These are phyloP conservation scores for Colletotrichum sp. DNA, from an alignment of 2,329 filamentous ascomycete genomes.

Conservation along the genomic window DNA sequence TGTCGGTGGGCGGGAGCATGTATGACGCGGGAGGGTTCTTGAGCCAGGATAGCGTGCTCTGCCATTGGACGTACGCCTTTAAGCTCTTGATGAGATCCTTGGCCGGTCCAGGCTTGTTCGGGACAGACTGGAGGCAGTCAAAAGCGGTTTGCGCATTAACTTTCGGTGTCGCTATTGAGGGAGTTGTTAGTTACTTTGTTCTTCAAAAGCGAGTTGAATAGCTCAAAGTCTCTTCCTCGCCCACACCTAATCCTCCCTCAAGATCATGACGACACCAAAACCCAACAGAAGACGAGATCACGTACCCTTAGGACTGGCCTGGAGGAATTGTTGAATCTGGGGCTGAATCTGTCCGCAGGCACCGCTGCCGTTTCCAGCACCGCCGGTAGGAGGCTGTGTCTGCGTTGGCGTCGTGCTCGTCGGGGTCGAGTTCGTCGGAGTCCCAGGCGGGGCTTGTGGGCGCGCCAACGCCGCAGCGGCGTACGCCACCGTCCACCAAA, in stretches of 20 bases:
- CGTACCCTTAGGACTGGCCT: slow-evolving; percentile 14
- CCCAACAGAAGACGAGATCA: not conserved
- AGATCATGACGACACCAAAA: not conserved
- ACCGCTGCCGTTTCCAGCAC: not conserved
- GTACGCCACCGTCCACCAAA: slow-evolving; percentile 9
- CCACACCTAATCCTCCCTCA: not conserved
- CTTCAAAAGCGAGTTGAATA: not conserved
- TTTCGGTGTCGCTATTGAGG: slow-evolving; percentile 29
- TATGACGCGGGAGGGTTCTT: slow-evolving; percentile 58
- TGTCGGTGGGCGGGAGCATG: slow-evolving; percentile 51
- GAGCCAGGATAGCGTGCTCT: slow-evolving; percentile 52
- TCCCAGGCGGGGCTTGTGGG: not conserved
- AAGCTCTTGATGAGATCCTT: slow-evolving; percentile 39
- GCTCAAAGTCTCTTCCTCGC: not conserved
- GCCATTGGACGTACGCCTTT: slow-evolving; percentile 50
- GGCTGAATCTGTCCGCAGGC: slow-evolving; percentile 11
- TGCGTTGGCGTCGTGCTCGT: not conserved
- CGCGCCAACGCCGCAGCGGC: slow-evolving; percentile 11
- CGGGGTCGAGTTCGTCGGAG: not conserved
- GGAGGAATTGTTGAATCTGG: not conserved
- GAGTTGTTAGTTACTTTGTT: not conserved
- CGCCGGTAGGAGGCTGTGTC: not conserved
- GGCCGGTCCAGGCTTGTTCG: slow-evolving; percentile 38
- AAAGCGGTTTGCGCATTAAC: slow-evolving; percentile 39
- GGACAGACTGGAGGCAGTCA: slow-evolving; percentile 43